phyloP scores from a whole-genome alignment of 495 filamentous ascomycete genomes.

The Trichocladium uniseriatum region DNA sequence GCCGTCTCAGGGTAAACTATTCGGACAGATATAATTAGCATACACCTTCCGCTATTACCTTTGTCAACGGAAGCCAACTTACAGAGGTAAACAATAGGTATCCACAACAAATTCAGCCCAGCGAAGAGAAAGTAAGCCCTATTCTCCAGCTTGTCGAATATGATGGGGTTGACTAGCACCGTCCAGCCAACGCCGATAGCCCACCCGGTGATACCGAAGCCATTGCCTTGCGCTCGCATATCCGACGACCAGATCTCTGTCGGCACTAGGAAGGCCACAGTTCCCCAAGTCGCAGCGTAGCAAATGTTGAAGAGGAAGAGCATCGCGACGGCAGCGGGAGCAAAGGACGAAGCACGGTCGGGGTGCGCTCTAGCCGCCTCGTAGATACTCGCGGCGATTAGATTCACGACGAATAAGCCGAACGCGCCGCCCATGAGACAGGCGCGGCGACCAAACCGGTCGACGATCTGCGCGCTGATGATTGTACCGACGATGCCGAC shows the following conservation, averaged over 20 bases:
- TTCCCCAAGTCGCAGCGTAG: constrained; percentile 14
- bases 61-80: no score
- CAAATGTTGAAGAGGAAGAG: constrained; percentile 14
- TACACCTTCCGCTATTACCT: no score
- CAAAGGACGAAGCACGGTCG: constrained; percentile 9
- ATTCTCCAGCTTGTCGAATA: no score
- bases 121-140: no score
- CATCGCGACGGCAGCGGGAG: constrained; percentile 14
- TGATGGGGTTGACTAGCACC: constrained; percentile 52
- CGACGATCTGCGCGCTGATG: constrained; percentile 15
- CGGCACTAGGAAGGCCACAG: constrained; percentile 13
- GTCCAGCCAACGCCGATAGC: constrained; percentile 47
- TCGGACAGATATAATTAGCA: no score
- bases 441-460: constrained; percentile 11
- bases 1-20: no score
- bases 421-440: constrained; percentile 10
- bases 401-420: constrained; percentile 9
- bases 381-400: constrained; percentile 8
- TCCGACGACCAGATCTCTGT: constrained; percentile 14
- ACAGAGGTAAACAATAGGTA: no score
- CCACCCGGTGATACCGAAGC: constrained; percentile 14
- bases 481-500: constrained; percentile 14
- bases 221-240: constrained; percentile 13
- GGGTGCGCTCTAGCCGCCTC: constrained; percentile 8
- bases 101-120: no score